phyloP scores from a whole-genome alignment of 805 yeast genomes.

The Ogataea ganodermae region DNA sequence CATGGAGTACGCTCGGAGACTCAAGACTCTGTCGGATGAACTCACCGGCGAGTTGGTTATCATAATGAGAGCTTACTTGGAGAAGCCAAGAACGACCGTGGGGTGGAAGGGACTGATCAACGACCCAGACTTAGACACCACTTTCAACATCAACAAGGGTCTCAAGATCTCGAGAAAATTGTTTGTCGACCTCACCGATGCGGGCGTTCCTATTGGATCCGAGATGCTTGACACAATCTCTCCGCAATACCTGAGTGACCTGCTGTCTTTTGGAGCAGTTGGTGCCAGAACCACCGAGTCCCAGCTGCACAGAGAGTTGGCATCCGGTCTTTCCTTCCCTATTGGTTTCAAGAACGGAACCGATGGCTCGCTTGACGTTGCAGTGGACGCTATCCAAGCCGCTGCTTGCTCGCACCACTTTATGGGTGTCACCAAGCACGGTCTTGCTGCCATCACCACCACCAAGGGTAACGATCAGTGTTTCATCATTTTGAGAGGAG shows the following conservation, averaged over 20 bases:
- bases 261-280: slow-evolving; percentile 93
- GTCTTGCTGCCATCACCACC: slow-evolving; percentile 93
- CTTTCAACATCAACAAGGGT: slow-evolving; percentile 95
- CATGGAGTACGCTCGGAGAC: slow-evolving; percentile 75
- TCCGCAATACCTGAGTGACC: slow-evolving; percentile 91
- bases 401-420: slow-evolving; percentile 93
- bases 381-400: slow-evolving; percentile 91
- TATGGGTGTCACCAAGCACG: slow-evolving; percentile 96
- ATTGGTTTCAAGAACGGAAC: slow-evolving; percentile 98
- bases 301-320: slow-evolving; percentile 94
- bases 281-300: slow-evolving; percentile 99
- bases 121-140: slow-evolving; percentile 91
- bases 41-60: slow-evolving; percentile 75
- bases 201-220: slow-evolving; percentile 89
- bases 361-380: slow-evolving; percentile 90
- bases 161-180: slow-evolving; percentile 82
- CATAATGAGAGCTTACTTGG: slow-evolving; percentile 96
- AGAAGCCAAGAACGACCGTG: slow-evolving; percentile 97
- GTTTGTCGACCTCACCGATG: slow-evolving; percentile 75
- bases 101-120: slow-evolving; percentile 99
- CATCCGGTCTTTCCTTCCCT: slow-evolving; percentile 98
- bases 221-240: slow-evolving; percentile 98
- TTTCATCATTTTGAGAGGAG: slow-evolving; percentile 94
- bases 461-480: slow-evolving; percentile 95
- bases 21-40: slow-evolving; percentile 68